These are phyloP conservation scores for Metschnikowia proteae DNA, from an alignment of 805 yeast species.

Conservation along the genomic window DNA sequence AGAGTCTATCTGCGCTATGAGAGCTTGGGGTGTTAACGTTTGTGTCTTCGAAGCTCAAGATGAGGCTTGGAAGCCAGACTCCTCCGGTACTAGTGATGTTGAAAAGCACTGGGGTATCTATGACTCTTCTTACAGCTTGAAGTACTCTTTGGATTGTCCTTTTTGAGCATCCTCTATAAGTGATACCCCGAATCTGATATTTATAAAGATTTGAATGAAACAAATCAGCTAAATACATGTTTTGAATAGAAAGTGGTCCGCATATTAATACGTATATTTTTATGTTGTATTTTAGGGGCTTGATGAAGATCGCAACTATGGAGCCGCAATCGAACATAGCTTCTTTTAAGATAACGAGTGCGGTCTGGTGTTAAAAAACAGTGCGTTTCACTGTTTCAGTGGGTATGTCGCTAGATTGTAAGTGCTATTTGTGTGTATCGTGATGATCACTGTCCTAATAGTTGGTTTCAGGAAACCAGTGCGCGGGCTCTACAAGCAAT, in stretches of 20 bases:
- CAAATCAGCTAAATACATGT: neutral
- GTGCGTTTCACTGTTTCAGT: too few relatives aligned
- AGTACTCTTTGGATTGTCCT: slow-evolving; percentile 36
- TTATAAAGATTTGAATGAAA: neutral
- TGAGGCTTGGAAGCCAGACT: slow-evolving; percentile 93
- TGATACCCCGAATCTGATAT: neutral
- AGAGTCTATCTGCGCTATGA: slow-evolving; percentile 85
- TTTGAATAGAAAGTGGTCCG: neutral
- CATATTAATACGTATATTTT: neutral
- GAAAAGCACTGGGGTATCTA: slow-evolving; percentile 96
- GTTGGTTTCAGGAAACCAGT: too few relatives aligned
- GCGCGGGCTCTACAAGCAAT: too few relatives aligned
- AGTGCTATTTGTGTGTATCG: too few relatives aligned
- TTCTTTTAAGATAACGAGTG: too few relatives aligned
- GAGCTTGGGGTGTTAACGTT: slow-evolving; percentile 95
- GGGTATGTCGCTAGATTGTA: too few relatives aligned
- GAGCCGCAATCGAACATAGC: too few relatives aligned
- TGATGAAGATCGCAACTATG: too few relatives aligned
- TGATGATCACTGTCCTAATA: too few relatives aligned
- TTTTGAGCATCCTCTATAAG: slow-evolving; percentile 15
- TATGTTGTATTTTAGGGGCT: neutral
- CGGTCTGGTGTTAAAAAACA: too few relatives aligned
- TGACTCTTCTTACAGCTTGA: slow-evolving; percentile 44
- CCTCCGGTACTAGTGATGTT: slow-evolving; percentile 80
- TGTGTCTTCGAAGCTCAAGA: slow-evolving; percentile 93